Evolutionary conservation across 352 stramenopile species (phyloP).

Genomic region (Aphanomyces cochlioides): DNA sequence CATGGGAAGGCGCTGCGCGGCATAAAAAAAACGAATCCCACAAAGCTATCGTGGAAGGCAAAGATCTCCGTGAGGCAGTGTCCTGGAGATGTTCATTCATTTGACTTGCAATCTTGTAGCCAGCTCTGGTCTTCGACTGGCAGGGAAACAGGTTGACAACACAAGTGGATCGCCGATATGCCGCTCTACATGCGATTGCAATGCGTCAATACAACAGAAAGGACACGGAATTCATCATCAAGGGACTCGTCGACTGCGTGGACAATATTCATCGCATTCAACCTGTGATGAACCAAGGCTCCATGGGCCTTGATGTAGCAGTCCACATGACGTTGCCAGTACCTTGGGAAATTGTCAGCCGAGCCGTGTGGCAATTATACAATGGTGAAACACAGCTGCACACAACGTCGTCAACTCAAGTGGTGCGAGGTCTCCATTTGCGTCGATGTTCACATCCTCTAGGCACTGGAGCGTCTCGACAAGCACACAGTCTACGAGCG

Average conservation of each 20-base stretch:
- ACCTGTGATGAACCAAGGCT: not conserved
- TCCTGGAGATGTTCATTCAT: no score
- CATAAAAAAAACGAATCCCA: not conserved
- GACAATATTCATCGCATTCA: not conserved
- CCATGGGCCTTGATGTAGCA: not conserved
- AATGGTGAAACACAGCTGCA: no score
- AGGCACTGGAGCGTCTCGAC: no score
- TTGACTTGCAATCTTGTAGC: no score
- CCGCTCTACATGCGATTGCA: no score
- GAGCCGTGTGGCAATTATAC: not conserved
- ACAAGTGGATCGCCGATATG: not conserved
- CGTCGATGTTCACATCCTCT: no score
- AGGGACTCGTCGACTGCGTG: conserved; percentile 1
- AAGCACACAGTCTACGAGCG: no score
- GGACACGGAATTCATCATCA: conserved; percentile 6
- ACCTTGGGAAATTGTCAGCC: not conserved
- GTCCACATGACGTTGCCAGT: not conserved
- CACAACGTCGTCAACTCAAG: no score
- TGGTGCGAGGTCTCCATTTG: no score
- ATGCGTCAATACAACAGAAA: no score
- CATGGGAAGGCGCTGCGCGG: not conserved
- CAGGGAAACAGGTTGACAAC: conserved; percentile 1
- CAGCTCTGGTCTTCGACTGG: not conserved
- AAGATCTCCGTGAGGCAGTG: not conserved
- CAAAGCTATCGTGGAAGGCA: not conserved